Evolutionary conservation across 331 rosid species (phyloP), one percentile per base, ranked within the genome.

Genomic region (Quercus phellos): DNA sequence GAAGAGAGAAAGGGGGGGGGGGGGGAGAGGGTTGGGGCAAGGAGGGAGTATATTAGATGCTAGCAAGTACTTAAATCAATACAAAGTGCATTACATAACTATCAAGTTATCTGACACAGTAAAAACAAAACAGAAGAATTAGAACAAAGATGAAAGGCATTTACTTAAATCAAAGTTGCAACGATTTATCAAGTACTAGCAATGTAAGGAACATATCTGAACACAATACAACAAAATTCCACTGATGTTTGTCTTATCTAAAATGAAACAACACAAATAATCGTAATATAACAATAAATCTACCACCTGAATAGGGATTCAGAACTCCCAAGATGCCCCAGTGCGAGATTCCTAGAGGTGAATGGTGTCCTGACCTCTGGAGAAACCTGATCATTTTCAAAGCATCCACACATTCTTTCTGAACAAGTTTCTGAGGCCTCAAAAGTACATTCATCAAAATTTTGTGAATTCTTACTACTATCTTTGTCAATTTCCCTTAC

Each of bases 301-400:
- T 82, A 79, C 86, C 85, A 90, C 97, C 98, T 94, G 90, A 90
- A 88, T 55, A 88, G 63, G 68, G 90, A 89, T 79, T 92, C 97
- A 0, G 90, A 86, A 88, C 95, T 90, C 89, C 87, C 94, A 16
- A 78, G 76, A 27, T 83, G 83, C 76, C 89, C 98, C 79, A 88
- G 68, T 50, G 53, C 54, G 26, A 26, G 83, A 79, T 68, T 70
- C 82, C 79, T 81, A 61, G 86, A 70, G 43, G 90, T 85, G 12
- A 79, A 80, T 8, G 91, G 77, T 64, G 88, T 76, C 74, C 53
- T 84, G 63, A 76, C 73, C 70, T 84, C 90, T 1, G 94, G 87
- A 84, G 95, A 94, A 83, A 79, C 55, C 73, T 80, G 89, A 74
- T 63, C 91, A 76, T 68, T 81, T 78, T 87, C 88, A 70, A 51